Evolutionary conservation across 1,284 basidiomycete species (phyloP).

Genomic region (Apiotrichum sp.): DNA sequence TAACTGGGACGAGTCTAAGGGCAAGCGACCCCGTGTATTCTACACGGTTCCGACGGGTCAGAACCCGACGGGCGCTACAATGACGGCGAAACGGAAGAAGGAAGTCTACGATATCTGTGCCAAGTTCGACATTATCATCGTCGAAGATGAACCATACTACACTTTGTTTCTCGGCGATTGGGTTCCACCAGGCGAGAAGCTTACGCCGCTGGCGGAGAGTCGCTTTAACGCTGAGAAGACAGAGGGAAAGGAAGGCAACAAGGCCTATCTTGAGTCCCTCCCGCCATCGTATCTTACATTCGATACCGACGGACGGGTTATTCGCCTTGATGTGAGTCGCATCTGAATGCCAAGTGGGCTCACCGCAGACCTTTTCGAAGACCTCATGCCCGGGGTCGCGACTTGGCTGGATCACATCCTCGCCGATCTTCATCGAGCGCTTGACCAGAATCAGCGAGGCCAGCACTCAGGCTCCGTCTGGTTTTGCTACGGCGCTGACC

Average conservation of each 20-base stretch:
- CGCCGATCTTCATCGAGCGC: constrained; percentile 56
- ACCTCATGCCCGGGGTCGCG: constrained; percentile 71
- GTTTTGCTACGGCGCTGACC: constrained; percentile 59
- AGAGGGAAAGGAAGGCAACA: constrained; percentile 37
- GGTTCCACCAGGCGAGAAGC: constrained; percentile 1
- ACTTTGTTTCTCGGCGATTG: constrained; percentile 50
- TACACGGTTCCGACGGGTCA: constrained; percentile 56
- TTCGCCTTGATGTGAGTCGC: constrained; percentile 45
- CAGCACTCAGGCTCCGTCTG: constrained; percentile 64
- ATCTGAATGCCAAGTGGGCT: neutral
- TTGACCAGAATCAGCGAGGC: constrained; percentile 69
- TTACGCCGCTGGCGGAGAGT: constrained; percentile 42
- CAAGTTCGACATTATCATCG: constrained; percentile 68
- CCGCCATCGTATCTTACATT: constrained; percentile 64
- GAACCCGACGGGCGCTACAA: constrained; percentile 69
- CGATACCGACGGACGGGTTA: constrained; percentile 43
- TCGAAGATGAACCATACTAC: constrained; percentile 78
- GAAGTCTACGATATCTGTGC: constrained; percentile 71
- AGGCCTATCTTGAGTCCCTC: constrained; percentile 47
- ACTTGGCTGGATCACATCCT: constrained; percentile 67
- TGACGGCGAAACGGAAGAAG: constrained; percentile 62
- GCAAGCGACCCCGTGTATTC: constrained; percentile 57
- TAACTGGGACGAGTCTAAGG: constrained; percentile 58
- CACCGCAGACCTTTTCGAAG: constrained; percentile 61
- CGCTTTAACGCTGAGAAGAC: constrained; percentile 34